A percentile compares a stretch with the other conserved stretches of the same genome.
These are phyloP conservation scores for Penicillium sp. DNA, from an alignment of 2,329 filamentous ascomycete genomes.

Conservation along the genomic window DNA sequence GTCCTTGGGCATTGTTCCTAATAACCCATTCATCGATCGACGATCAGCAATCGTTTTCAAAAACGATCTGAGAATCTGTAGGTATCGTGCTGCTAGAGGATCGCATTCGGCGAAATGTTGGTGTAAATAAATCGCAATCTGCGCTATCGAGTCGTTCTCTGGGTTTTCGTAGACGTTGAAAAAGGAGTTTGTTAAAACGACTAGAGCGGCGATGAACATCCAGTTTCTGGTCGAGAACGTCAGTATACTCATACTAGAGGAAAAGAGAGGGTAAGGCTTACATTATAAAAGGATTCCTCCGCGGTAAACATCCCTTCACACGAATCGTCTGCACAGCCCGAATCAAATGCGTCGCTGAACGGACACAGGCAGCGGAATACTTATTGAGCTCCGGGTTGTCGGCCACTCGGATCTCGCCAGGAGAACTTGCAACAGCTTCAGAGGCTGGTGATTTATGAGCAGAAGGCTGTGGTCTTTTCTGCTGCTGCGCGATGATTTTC, in stretches of 20 bases:
- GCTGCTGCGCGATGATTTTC: slow-evolving; percentile 16
- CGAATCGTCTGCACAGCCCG: slow-evolving; percentile 45
- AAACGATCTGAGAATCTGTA: slow-evolving; percentile 51
- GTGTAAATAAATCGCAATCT: slow-evolving; percentile 48
- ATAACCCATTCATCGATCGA: slow-evolving; percentile 5
- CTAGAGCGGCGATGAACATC: slow-evolving; percentile 53
- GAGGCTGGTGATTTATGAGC: slow-evolving; percentile 3
- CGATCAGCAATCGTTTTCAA: slow-evolving; percentile 25
- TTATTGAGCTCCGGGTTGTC: slow-evolving; percentile 17
- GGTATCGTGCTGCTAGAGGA: slow-evolving; percentile 48
- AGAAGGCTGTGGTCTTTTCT: not conserved
- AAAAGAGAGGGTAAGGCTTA: slow-evolving; percentile 26
- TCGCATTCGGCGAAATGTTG: slow-evolving; percentile 48
- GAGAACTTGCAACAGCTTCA: slow-evolving; percentile 16
- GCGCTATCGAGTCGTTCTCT: slow-evolving; percentile 42
- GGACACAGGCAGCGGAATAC: slow-evolving; percentile 50
- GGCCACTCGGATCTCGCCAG: slow-evolving; percentile 15
- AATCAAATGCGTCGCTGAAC: slow-evolving; percentile 50
- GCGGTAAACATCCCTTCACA: slow-evolving; percentile 45
- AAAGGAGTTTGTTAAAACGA: slow-evolving; percentile 57
- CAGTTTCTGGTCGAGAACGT: slow-evolving; percentile 45
- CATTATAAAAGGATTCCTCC: slow-evolving; percentile 56
- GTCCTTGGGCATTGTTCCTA: slow-evolving; percentile 4
- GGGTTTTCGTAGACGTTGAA: slow-evolving; percentile 47
- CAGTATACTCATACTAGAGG: not conserved